Base-by-base conservation (phyloP, 2,329 filamentous ascomycete genomes). In the Fusarium pilosicola region DNA sequence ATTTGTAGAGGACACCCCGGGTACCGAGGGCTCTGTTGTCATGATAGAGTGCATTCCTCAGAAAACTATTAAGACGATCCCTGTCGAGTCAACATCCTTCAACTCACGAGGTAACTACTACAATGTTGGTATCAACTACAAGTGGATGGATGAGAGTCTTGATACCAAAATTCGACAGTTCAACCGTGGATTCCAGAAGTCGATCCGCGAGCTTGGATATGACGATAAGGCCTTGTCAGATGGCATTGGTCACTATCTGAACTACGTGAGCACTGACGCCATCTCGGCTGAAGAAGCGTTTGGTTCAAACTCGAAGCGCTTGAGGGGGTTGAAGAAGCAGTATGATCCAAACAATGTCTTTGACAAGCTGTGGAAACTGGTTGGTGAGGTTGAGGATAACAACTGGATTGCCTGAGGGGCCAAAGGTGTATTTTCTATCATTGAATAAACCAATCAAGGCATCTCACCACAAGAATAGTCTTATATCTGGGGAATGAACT, bases 91-190 rank as follows among this genome's bases (percentile, higher is more conserved):
- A 26, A 76, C 76, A 15, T 44, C 76, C 17, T 77, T 77, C 56
- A 77, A 77, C 66, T 75, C 66, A 30, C 68, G 76, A 52, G 76
- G 76, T 17, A 73, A 68, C 55, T 77, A 77, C 54, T 77, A 74
- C 49, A 70, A 76, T 34, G 58, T 77, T 6, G 76, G 72, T 14
- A 48, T 75, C 13, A 24, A 54, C 7, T 78, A 70, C 52, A 73
- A 65, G 30, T 77, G 73, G 66, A 32, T 68, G 8, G 61, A 75
- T 14, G 65, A 61, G 28, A 46, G 30, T 6, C 55, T 77, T 11
- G 76, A 78, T 48, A 41, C 63, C 15, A 68, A 46, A 28, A 46
- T 78, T 12, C 76, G 76, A 14, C 59, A 70, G 20, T 74, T 78
- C 58, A 77, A 78, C 38, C 65, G 74, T 11, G 45, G 51, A 28